Evolutionary conservation across 805 yeast genomes (phyloP), one percentile per base, ranked within the genome.

Genomic region (Saturnispora ahearnii): DNA sequence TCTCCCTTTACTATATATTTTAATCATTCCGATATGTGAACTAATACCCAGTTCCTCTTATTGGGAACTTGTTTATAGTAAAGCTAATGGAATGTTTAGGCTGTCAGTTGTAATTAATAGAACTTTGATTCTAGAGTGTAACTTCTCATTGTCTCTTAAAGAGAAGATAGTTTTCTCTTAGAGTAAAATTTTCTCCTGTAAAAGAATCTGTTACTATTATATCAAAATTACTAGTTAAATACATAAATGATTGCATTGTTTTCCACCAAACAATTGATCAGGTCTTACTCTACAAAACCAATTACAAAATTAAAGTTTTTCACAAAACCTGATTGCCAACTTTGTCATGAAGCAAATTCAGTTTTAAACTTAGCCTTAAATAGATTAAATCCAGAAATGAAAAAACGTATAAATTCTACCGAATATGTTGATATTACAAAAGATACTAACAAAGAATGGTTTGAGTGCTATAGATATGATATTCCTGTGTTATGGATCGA

Each of bases 401-500:
- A 53, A 10, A 57, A 68, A 2, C 56, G 61, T 4, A 58, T 61
- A 13, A 55, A 74, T 2, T 55, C 66, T 7, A 60, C 79, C 47
- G 62, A 66, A 3, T 65, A 70, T 11, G 66, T 82, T 3, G 86
- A 85, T 59, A 84, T 85, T 31, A 76, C 76, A 62, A 68, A 72
- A 28, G 78, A 79, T 0, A 73, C 74, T 48, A 81, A 84, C 58
- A 68, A 74, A 44, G 68, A 72, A 44, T 84, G 87, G 82, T 83
- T 81, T 73, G 86, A 83, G 46, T 71, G 73, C 53, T 85, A 84
- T 56, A 48, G 89, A 57, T 84, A 79, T 61, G 95, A 85, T 59
- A 83, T 85, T 5, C 95, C 95, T 0, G 95, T 85, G 0, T 60
- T 85, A 40, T 90, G 85, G 61, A 70, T 85, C 8, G 82, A 81